These are phyloP conservation scores for Penicillium desertorum DNA, from an alignment of 495 filamentous ascomycete species.

Conservation along the genomic window DNA sequence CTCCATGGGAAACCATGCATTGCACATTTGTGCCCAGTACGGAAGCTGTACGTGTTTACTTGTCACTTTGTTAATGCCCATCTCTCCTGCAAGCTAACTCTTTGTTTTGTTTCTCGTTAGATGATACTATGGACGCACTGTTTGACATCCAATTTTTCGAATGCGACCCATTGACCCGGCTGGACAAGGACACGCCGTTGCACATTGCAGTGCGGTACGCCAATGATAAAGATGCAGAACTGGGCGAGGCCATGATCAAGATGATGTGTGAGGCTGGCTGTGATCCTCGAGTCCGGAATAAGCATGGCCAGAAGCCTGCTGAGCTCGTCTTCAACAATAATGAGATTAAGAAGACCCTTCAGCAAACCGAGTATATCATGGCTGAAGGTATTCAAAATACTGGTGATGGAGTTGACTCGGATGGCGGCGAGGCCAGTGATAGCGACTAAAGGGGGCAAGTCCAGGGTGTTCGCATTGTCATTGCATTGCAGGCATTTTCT, in stretches of 20 bases:
- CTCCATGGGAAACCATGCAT: constrained; percentile 77
- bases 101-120: constrained; percentile 36
- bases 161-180: constrained; percentile 80
- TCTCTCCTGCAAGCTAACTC: not conserved
- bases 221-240: constrained; percentile 65
- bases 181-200: constrained; percentile 86
- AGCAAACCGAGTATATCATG: constrained; percentile 73
- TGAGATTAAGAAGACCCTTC: constrained; percentile 64
- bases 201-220: constrained; percentile 85
- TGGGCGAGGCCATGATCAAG: constrained; percentile 68
- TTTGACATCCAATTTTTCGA: constrained; percentile 95
- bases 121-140: constrained; percentile 86
- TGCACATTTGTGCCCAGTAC: constrained; percentile 83
- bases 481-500: constrained; percentile 1
- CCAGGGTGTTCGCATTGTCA: not conserved
- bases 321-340: constrained; percentile 56
- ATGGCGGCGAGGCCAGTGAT: constrained; percentile 41
- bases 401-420: constrained; percentile 29
- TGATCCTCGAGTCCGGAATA: constrained; percentile 59
- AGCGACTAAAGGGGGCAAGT: constrained; percentile 37
- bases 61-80: not conserved
- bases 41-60: constrained; percentile 71
- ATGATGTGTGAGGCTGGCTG: constrained; percentile 94
- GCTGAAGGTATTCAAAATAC: constrained; percentile 42
- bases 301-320: constrained; percentile 45